These are phyloP conservation scores for Chenopodium suecicum DNA, from an alignment of 148 eudicot genomes.

Conservation along the genomic window DNA sequence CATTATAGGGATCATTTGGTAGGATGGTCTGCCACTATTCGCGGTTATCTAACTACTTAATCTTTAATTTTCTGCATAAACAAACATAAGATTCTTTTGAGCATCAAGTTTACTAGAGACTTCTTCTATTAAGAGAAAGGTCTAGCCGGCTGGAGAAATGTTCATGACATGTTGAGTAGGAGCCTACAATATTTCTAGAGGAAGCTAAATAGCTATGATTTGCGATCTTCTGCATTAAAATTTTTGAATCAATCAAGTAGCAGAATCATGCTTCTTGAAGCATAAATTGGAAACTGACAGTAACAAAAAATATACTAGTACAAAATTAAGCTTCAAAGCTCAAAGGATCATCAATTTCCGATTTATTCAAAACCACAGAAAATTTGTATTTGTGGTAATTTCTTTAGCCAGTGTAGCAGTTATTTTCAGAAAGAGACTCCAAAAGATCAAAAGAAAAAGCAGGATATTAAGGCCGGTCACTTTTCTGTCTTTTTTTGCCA, in stretches of 20 bases:
- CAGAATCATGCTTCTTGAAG: neutral
- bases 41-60: constrained; percentile 9
- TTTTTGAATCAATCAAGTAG: neutral
- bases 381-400: neutral
- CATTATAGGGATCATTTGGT: constrained; percentile 17
- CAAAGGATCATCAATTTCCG: neutral
- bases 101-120: neutral
- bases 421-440: constrained; percentile 15
- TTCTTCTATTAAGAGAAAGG: constrained; percentile 1
- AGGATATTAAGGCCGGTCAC: constrained; percentile 15
- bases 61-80: constrained; percentile 2
- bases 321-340: neutral
- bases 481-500: neutral
- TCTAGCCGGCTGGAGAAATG: neutral
- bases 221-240: neutral
- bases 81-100: constrained; percentile 3
- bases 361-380: neutral
- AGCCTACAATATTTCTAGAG: neutral
- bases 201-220: neutral
- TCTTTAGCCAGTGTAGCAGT: neutral
- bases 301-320: neutral
- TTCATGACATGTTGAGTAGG: neutral
- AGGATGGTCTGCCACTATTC: constrained; percentile 17
- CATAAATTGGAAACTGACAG: neutral
- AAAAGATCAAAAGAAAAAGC: neutral